Percentiles rank a stretch among this genome's conserved stretches.
Evolutionary conservation across 2,329 filamentous ascomycete genomes (phyloP).

Genomic region (Alternaria incomplexa): DNA sequence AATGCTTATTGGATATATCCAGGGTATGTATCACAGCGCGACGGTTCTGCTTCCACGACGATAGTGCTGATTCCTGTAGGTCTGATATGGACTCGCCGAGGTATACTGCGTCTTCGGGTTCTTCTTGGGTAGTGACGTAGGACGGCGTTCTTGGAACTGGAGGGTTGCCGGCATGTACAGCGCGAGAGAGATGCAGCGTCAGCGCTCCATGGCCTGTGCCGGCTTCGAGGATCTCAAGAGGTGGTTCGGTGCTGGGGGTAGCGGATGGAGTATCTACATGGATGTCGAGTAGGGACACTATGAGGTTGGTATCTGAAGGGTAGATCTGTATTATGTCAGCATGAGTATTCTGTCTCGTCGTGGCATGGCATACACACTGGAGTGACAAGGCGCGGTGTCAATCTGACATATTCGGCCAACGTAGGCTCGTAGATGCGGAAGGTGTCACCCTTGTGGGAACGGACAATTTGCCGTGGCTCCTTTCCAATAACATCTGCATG

Average conservation of each 20-base stretch:
- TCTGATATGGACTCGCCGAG: slow-evolving; percentile 42
- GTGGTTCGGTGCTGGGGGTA: slow-evolving; percentile 47
- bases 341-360: background rate
- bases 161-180: slow-evolving; percentile 75
- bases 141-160: slow-evolving; percentile 49
- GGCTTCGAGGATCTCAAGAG: slow-evolving; percentile 79
- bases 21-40: slow-evolving; percentile 77
- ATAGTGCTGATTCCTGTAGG: slow-evolving; percentile 33
- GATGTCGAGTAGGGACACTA: slow-evolving; percentile 77
- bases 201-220: slow-evolving; percentile 85
- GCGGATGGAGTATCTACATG: slow-evolving; percentile 58
- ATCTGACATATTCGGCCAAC: slow-evolving; percentile 73
- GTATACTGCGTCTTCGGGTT: slow-evolving; percentile 39
- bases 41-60: slow-evolving; percentile 55
- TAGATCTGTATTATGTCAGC: slow-evolving; percentile 64
- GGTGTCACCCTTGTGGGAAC: slow-evolving; percentile 58
- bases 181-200: slow-evolving; percentile 75
- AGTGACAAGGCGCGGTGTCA: slow-evolving; percentile 74
- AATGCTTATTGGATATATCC: slow-evolving; percentile 68
- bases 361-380: slow-evolving; percentile 60
- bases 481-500: slow-evolving; percentile 69
- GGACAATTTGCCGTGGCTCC: slow-evolving; percentile 63
- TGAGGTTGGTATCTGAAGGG: slow-evolving; percentile 74
- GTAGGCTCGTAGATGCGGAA: slow-evolving; percentile 69
- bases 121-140: slow-evolving; percentile 17